Evolutionary conservation across 2,329 filamentous ascomycete genomes (phyloP).

Genomic region (Diaporthe humulicola): DNA sequence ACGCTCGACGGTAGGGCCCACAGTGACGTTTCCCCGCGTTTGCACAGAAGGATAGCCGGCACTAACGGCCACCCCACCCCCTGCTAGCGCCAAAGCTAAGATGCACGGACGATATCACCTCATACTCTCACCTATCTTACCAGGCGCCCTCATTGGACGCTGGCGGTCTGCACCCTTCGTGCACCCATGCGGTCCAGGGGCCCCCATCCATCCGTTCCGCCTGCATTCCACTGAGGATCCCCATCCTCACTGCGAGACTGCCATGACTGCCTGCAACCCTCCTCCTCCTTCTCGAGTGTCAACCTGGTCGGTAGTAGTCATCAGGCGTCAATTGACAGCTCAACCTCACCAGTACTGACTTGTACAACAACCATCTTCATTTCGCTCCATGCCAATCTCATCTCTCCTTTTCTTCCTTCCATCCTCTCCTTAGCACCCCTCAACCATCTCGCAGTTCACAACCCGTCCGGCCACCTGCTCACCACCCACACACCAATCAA

Average conservation of each 20-base stretch:
- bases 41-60: constrained; percentile 22
- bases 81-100: constrained; percentile 22
- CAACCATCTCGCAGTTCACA: background rate
- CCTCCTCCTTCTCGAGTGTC: constrained; percentile 1
- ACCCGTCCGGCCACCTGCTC: background rate
- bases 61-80: background rate
- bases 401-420: background rate
- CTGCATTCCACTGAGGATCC: constrained; percentile 19
- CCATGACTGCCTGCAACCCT: constrained; percentile 17
- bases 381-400: background rate
- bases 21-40: constrained; percentile 35
- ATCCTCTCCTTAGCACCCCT: background rate
- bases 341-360: constrained; percentile 12
- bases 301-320: background rate
- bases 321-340: constrained; percentile 15
- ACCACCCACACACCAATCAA: background rate
- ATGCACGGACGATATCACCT: constrained; percentile 25
- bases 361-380: constrained; percentile 12
- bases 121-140: background rate
- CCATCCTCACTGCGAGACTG: background rate
- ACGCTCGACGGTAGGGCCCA: constrained; percentile 7
- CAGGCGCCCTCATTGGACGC: constrained; percentile 4
- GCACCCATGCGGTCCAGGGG: constrained; percentile 24
- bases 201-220: constrained; percentile 15
- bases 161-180: background rate